Percentiles rank a stretch among this genome's conserved stretches.
These are phyloP conservation scores for Bodo saltans DNA, from an alignment of 78 protist species.

Conservation along the genomic window DNA sequence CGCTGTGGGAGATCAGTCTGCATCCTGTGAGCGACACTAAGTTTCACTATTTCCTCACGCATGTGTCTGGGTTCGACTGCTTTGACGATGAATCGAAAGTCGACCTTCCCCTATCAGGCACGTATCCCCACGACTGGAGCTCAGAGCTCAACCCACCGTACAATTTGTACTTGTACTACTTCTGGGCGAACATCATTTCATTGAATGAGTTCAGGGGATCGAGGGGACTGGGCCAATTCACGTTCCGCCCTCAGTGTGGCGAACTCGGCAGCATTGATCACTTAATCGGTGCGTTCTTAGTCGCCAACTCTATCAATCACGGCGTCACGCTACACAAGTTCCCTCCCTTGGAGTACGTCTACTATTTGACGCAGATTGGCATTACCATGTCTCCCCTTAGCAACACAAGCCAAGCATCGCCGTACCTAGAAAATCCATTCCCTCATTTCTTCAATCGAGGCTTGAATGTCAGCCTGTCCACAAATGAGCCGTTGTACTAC, in stretches of 20 bases:
- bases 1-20: not conserved
- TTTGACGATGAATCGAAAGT: not conserved
- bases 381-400: constrained; percentile 25
- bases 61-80: not conserved
- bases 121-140: constrained; percentile 15
- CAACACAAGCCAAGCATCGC: constrained; percentile 2
- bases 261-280: constrained; percentile 22
- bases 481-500: constrained; percentile 12
- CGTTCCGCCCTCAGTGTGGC: constrained; percentile 19
- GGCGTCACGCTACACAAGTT: constrained; percentile 15
- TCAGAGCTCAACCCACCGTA: constrained; percentile 18
- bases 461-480: constrained; percentile 18
- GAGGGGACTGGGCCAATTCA: not conserved
- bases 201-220: not conserved
- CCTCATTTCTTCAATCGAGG: constrained; percentile 19
- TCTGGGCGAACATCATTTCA: constrained; percentile 34
- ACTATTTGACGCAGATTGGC: constrained; percentile 20
- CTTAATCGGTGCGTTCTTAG: constrained; percentile 6
- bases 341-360: constrained; percentile 26
- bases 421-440: not conserved
- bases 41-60: not conserved
- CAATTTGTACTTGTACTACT: constrained; percentile 9
- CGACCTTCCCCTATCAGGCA: not conserved
- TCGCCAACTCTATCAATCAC: constrained; percentile 28
- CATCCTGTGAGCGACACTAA: not conserved